Base-by-base conservation (phyloP, 495 filamentous ascomycete species). In the Aspergillus saccharolyticus region DNA sequence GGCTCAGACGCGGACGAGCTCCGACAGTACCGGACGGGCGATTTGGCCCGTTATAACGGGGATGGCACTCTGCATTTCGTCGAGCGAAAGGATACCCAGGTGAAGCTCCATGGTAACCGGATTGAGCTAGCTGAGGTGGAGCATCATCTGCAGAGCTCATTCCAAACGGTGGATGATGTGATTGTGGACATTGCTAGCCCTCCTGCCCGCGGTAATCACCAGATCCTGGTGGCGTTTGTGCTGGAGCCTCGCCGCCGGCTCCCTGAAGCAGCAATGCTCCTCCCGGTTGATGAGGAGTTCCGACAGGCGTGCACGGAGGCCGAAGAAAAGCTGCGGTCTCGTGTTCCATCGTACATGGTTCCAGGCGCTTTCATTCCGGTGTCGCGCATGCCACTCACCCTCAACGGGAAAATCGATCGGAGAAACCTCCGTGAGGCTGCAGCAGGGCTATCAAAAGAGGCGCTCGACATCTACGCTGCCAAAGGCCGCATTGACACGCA, bases 31-130 rank as follows among this genome's bases (percentile, higher is more conserved):
- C 18, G 28, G 39, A 57, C 54, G 3, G 55, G 75, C 0, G 75
- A 78, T 54, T 57, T 77, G 17, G 74, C 53, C 4, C 55, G 58
- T 1, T 68, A 63, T 54, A 58, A 69, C 43, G 28, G 21, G 14
- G 65, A 76, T 55, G 75, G 76, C 3, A 66, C 57, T 9, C 58
- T 80, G 15, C 63, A 70, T 17, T 71, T 71, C 56, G 15, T 78
- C 17, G 74, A 73, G 16, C 67, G 79, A 62, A n/a, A n/a, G n/a
- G n/a, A n/a, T n/a, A n/a, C n/a, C n/a, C n/a, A n/a, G n/a, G n/a
- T n/a, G n/a, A n/a, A 62, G 19, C 28, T 62, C 15, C 54, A 51
- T 7, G 65, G 65, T 9, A 44, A 57, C 9, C 59, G 54, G 1
- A 46, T 62, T 9, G 59, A 62, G 21, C 42, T 50, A 71, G 73